Evolutionary conservation across 2,329 filamentous ascomycete species (phyloP).

Genomic region (Hymenoscyphus occultus): DNA sequence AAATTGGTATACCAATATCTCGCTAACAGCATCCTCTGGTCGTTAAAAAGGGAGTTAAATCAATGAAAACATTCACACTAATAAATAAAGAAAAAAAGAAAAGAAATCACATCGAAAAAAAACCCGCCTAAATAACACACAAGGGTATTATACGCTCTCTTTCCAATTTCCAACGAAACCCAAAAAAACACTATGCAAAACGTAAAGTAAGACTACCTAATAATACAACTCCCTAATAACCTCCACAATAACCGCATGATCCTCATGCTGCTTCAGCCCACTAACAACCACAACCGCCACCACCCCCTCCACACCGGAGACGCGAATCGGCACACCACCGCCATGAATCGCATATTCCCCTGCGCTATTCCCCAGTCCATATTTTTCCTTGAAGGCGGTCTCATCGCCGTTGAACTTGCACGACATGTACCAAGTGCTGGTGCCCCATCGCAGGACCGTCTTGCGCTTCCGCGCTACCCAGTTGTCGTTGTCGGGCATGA

Average conservation of each 20-base stretch:
- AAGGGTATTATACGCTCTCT: too few species aligned
- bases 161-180: too few species aligned
- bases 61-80: too few species aligned
- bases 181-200: too few species aligned
- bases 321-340: conserved; percentile 69
- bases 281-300: conserved; percentile 74
- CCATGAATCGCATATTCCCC: conserved; percentile 74
- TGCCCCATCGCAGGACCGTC: conserved; percentile 68
- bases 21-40: too few species aligned
- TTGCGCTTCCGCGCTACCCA: conserved; percentile 71
- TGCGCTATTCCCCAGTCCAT: conserved; percentile 55
- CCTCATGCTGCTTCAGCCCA: conserved; percentile 72
- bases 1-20: too few species aligned
- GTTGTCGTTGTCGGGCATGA: conserved; percentile 66
- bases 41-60: too few species aligned
- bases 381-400: conserved; percentile 61
- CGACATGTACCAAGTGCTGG: conserved; percentile 68
- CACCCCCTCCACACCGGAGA: conserved; percentile 70
- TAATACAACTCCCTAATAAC: conserved; percentile 30
- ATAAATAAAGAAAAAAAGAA: too few species aligned
- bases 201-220: background rate
- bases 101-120: too few species aligned
- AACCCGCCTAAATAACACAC: too few species aligned
- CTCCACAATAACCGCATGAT: conserved; percentile 73
- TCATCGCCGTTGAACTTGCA: conserved; percentile 66